These are phyloP conservation scores for Blakeslea trispora DNA, from an alignment of 371 early-diverging fungal species.

Conservation along the genomic window DNA sequence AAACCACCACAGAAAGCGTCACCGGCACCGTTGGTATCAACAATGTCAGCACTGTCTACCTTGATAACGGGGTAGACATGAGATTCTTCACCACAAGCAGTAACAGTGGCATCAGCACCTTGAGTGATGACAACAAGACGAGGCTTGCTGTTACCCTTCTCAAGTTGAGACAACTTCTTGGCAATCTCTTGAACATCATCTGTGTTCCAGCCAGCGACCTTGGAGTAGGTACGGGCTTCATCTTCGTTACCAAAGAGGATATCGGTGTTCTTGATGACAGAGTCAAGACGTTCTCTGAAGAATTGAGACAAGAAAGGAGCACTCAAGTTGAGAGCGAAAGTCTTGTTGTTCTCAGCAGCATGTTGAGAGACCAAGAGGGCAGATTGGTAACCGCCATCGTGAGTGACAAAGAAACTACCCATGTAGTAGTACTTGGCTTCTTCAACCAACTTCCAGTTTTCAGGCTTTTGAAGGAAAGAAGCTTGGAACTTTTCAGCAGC, in stretches of 20 bases:
- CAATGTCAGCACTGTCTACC: slow-evolving; percentile 72
- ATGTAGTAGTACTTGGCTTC: slow-evolving; percentile 88
- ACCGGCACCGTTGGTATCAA: slow-evolving; percentile 97
- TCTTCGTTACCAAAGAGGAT: slow-evolving; percentile 95
- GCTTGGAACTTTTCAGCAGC: slow-evolving; percentile 90
- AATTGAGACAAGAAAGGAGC: slow-evolving; percentile 95
- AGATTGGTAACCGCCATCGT: slow-evolving; percentile 65
- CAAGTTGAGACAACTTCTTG: slow-evolving; percentile 76
- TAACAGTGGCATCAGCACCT: slow-evolving; percentile 77
- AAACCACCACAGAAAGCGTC: slow-evolving; percentile 97
- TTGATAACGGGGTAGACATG: slow-evolving; percentile 72
- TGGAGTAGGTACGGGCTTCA: slow-evolving; percentile 87
- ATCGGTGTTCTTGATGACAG: slow-evolving; percentile 83
- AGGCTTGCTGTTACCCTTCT: slow-evolving; percentile 77
- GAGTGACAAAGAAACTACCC: slow-evolving; percentile 92
- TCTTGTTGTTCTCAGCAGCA: slow-evolving; percentile 72
- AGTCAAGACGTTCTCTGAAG: slow-evolving; percentile 83
- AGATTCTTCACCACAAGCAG: slow-evolving; percentile 64
- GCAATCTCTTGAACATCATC: slow-evolving; percentile 81
- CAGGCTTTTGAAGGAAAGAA: slow-evolving; percentile 71
- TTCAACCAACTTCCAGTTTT: slow-evolving; percentile 88
- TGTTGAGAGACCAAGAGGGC: slow-evolving; percentile 86
- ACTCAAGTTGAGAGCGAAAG: slow-evolving; percentile 90
- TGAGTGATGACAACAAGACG: slow-evolving; percentile 94
- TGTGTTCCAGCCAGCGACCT: slow-evolving; percentile 66